Base-by-base conservation (phyloP, 306 rosid species). In the Canavalia gladiata region DNA sequence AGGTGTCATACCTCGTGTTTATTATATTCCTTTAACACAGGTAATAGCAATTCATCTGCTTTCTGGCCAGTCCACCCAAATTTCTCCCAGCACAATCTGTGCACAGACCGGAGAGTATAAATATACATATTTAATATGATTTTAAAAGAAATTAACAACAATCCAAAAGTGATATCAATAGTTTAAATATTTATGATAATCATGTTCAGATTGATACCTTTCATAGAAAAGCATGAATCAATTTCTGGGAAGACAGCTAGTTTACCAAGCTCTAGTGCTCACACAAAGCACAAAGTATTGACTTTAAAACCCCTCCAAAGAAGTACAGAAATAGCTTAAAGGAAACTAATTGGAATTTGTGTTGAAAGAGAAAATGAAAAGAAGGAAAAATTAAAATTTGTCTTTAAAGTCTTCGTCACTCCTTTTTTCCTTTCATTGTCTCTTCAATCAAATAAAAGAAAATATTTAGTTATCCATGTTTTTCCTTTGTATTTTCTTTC, bases 51-150 rank as follows among this genome's bases (percentile, higher is more conserved):
- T 62, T 92, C 99, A 90, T 95, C 99, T 52, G 90, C 87, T 91
- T 92, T 95, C 82, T 87, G 92, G 87, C 72, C 87, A 68, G 85
- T 87, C 98, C 98, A 95, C 62, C 97, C 95, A 80, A 95, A 95
- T 87, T 91, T 95, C 83, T 92, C 98, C 92, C 94, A 95, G 81
- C 98, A 95, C 82, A 95, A 89, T 88, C 98, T 95, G 90, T 64
- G 45, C 2, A 45, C 75, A 75, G 58, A 78, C 43, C 51, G 55
- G 56, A 67, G 56, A 72, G 47, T 45, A 59, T 28, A 13, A 54
- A 75, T 46, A 78, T 12, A 50, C 50, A 71, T 47, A 74, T 58
- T 58, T 58, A 41, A n/a, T 62, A 76, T 50, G 39, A 41, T 28
- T 8, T 29, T 3, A 25, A 37, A 7, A 41, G 8, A 63, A 4